A percentile compares a stretch with the other conserved stretches of the same genome.
Conservation (phyloP, 2,329 filamentous ascomycete species). For the Fusarium falciforme region DNA sequence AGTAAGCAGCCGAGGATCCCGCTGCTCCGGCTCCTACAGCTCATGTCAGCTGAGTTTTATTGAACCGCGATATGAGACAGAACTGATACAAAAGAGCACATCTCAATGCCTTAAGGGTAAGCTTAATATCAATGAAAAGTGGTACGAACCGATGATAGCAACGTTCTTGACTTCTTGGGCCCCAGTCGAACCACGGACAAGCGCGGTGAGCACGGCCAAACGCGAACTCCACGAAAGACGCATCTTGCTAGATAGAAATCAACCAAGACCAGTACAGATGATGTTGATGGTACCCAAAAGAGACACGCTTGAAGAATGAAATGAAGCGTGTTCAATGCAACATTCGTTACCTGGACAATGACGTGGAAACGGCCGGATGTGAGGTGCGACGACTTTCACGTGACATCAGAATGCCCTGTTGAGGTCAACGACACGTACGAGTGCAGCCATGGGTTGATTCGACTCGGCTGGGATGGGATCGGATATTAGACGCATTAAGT, state of each 20-base stretch:
- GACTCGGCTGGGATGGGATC: neutral
- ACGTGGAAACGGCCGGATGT: neutral
- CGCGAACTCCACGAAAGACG: conserved; percentile 13
- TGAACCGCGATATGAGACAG: neutral
- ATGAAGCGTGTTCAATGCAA: neutral
- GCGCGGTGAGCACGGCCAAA: conserved; percentile 33
- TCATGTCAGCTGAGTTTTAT: conserved; percentile 15
- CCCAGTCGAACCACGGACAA: conserved; percentile 20
- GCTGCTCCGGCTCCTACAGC: conserved; percentile 84
- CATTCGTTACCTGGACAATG: neutral
- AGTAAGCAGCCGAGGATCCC: conserved; percentile 87
- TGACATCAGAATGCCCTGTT: neutral
- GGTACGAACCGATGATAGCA: conserved; percentile 51
- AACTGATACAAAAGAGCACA: neutral
- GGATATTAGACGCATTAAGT: neutral
- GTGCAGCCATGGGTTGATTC: neutral
- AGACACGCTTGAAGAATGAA: neutral
- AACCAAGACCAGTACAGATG: neutral
- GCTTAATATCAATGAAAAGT: neutral
- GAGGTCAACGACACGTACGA: neutral
- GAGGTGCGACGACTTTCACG: neutral
- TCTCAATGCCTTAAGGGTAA: neutral
- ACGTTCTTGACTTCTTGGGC: conserved; percentile 46
- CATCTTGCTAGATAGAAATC: conserved; percentile 23
- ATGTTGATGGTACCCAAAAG: neutral